These are phyloP conservation scores for Sclerotinia trifoliorum DNA, from an alignment of 2,329 filamentous ascomycete species.

Conservation along the genomic window DNA sequence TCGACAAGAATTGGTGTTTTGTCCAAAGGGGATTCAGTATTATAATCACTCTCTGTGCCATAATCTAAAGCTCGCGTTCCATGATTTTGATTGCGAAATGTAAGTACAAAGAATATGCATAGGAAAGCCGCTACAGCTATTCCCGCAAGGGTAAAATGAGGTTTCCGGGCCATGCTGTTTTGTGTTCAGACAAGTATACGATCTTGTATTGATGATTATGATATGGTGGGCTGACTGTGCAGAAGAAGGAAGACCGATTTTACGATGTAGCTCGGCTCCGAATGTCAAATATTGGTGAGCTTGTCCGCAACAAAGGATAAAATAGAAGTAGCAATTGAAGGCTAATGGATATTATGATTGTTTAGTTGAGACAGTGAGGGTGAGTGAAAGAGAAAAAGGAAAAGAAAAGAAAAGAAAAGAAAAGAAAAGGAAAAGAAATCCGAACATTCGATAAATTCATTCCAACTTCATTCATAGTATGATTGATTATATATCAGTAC, in stretches of 20 bases:
- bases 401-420: too few relatives aligned
- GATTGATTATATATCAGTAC: neutral
- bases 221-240: constrained; percentile 2
- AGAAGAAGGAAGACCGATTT: neutral
- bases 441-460: neutral
- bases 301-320: constrained; percentile 3
- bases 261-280: constrained; percentile 6
- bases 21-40: constrained; percentile 20
- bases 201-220: neutral
- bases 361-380: neutral
- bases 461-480: neutral
- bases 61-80: constrained; percentile 30
- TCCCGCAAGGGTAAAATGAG: constrained; percentile 54
- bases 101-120: constrained; percentile 57
- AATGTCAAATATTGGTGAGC: neutral
- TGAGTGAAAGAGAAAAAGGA: neutral
- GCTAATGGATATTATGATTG: neutral
- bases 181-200: neutral
- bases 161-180: constrained; percentile 37
- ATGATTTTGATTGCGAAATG: constrained; percentile 33
- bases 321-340: neutral
- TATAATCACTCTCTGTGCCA: constrained; percentile 11
- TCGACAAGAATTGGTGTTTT: constrained; percentile 41
- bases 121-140: constrained; percentile 57
- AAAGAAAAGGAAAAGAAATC: neutral